A percentile compares a stretch with the other conserved stretches of the same genome.
These are phyloP conservation scores for Melocanna baccifera DNA, from an alignment of 176 grass and related monocot species.

Conservation along the genomic window DNA sequence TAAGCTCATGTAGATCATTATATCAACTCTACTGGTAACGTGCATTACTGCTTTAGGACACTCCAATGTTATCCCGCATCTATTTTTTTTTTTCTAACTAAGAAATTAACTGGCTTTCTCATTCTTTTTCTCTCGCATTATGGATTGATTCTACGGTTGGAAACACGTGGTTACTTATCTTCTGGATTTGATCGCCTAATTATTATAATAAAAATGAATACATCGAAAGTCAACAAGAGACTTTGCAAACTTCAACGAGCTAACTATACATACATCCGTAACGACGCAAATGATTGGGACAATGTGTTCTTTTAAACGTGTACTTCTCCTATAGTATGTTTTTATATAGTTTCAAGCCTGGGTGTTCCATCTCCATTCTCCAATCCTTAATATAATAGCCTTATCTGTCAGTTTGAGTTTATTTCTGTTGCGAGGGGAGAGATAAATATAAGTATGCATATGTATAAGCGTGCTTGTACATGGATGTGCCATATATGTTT, in stretches of 20 bases:
- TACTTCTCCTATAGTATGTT: neutral
- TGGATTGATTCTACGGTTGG: neutral
- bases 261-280: neutral
- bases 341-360: neutral
- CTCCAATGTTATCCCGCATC: neutral
- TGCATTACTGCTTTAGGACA: neutral
- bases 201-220: neutral
- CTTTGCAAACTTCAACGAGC: neutral
- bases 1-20: neutral
- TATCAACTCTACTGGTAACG: neutral
- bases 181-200: neutral
- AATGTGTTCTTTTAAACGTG: neutral
- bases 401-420: neutral
- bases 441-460: neutral
- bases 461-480: neutral
- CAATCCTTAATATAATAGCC: neutral
- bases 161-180: neutral
- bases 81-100: neutral
- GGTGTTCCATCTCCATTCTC: neutral
- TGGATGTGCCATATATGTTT: neutral
- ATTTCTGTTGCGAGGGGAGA: neutral
- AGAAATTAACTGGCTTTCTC: neutral
- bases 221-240: neutral
- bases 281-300: conserved; percentile 5
- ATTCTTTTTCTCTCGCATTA: neutral